Evolutionary conservation across 2,329 filamentous ascomycete genomes (phyloP), one percentile per base, ranked within the genome.

Genomic region (Calonectria crousiana): DNA sequence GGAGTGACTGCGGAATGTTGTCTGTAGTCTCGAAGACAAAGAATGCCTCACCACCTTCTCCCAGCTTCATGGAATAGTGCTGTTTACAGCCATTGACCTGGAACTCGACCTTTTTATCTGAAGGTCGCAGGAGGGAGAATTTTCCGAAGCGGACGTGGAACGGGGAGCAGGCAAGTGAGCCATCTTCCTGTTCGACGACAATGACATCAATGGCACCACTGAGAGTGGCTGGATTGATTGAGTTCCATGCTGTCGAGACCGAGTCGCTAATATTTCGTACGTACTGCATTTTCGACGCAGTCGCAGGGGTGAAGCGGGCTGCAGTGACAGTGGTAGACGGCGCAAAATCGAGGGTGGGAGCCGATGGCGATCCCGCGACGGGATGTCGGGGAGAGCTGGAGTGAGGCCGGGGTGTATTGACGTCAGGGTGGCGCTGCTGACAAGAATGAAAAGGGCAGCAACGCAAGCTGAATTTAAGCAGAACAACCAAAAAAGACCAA

Each of bases 121-220:
- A 98, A 0, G 97, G 97, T 28, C 97, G 94, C 81, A 99, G 88
- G 49, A 99, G 90, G 74, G 96, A 98, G 88, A 98, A 98, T 87
- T 99, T 99, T 85, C 97, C 97, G 85, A 99, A 99, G 81, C 97
- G 95, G 78, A 99, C 97, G 85, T 99, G 97, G 86, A 99, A 99
- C 65, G 97, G 97, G 34, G 96, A 98, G 87, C 97, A 99, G 78
- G 94, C 93, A 72, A 98, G 90, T 51, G 88, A 89, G 87, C 95
- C 97, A 89, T 99, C 97, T 83, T 96, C 95, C 79, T 97, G 95
- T 86, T 99, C 95, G 73, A 99, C 95, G 70, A 99, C 96, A 79
- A 99, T 98, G 80, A 98, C 96, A 89, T 99, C 97, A 87, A 99
- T 98, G 82, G 97, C 97, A 82, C 97, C 97, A 87, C 95, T 98